Conservation (phyloP, 1,284 basidiomycete genomes). For the Stygiomarasmius scandens region DNA sequence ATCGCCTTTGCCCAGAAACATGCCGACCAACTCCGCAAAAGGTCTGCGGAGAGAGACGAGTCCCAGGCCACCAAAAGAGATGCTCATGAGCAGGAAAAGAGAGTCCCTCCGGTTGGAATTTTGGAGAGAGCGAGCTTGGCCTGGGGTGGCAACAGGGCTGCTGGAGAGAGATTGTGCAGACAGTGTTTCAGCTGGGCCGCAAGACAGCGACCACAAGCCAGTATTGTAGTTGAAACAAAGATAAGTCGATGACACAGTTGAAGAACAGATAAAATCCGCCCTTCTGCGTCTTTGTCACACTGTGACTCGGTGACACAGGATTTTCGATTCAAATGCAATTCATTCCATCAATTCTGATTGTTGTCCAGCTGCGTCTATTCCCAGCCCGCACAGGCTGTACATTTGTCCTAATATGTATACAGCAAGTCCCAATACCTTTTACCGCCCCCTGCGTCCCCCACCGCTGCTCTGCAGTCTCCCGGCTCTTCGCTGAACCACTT, state of each 20-base stretch:
- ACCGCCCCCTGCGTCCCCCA: too few relatives aligned
- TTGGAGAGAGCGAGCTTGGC: slow-evolving; percentile 33
- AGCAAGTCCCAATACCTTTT: too few relatives aligned
- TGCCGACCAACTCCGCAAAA: slow-evolving; percentile 49
- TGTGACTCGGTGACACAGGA: neutral
- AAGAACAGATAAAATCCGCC: neutral
- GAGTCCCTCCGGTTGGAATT: slow-evolving; percentile 40
- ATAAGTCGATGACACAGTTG: neutral
- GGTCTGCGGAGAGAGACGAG: slow-evolving; percentile 62
- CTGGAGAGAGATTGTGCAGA: slow-evolving; percentile 36
- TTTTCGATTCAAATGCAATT: too few relatives aligned
- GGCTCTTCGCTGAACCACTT: too few relatives aligned
- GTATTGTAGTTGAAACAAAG: slow-evolving; percentile 7
- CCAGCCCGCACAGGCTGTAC: too few relatives aligned
- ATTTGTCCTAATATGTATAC: too few relatives aligned
- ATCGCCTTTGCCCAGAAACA: slow-evolving; percentile 59
- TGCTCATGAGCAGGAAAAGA: slow-evolving; percentile 58
- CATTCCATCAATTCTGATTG: too few relatives aligned
- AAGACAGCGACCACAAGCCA: slow-evolving; percentile 34
- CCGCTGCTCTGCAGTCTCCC: neutral
- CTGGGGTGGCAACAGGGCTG: slow-evolving; percentile 42
- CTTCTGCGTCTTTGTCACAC: neutral
- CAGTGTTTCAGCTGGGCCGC: slow-evolving; percentile 48
- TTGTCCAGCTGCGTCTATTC: too few relatives aligned
- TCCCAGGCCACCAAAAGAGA: slow-evolving; percentile 63